These are phyloP conservation scores for Monosporozyma aquatica DNA, from an alignment of 805 yeast genomes.

Conservation along the genomic window DNA sequence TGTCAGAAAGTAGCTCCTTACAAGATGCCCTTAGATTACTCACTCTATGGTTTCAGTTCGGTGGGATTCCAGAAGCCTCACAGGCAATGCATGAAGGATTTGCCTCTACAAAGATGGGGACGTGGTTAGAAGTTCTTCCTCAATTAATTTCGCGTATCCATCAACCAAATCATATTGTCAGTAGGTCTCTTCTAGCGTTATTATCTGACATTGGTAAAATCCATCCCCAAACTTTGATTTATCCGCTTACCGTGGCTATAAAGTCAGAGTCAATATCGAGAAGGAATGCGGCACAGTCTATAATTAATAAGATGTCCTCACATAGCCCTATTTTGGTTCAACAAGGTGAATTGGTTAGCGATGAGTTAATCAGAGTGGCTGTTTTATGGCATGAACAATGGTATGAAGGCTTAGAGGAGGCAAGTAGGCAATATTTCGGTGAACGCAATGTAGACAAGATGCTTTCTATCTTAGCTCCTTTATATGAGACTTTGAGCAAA, in stretches of 20 bases:
- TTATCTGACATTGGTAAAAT: conserved; percentile 84
- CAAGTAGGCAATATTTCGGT: conserved; percentile 85
- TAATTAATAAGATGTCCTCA: conserved; percentile 83
- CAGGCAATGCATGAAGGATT: conserved; percentile 87
- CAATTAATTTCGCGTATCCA: conserved; percentile 94
- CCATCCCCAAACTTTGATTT: conserved; percentile 94
- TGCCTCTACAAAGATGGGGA: conserved; percentile 77
- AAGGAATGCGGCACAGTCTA: conserved; percentile 83
- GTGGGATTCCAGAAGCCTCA: conserved; percentile 87
- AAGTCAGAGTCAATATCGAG: conserved; percentile 86
- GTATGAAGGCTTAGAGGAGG: conserved; percentile 97
- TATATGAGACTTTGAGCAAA: conserved; percentile 72
- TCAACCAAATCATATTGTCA: conserved; percentile 82
- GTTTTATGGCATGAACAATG: conserved; percentile 96
- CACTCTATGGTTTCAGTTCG: conserved; percentile 93
- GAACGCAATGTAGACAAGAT: conserved; percentile 92
- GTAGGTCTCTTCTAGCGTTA: conserved; percentile 68
- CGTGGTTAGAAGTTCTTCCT: conserved; percentile 93
- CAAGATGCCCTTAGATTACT: conserved; percentile 87
- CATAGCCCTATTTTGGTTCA: conserved; percentile 80
- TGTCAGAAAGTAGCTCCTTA: conserved; percentile 76
- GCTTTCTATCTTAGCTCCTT: conserved; percentile 83
- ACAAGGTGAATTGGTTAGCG: conserved; percentile 90
- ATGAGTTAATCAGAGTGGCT: conserved; percentile 87
- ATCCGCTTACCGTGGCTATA: conserved; percentile 91